A percentile compares a stretch with the other conserved stretches of the same genome.
Conservation (phyloP, 140 eudicot species). For the Senecio squalidus region DNA sequence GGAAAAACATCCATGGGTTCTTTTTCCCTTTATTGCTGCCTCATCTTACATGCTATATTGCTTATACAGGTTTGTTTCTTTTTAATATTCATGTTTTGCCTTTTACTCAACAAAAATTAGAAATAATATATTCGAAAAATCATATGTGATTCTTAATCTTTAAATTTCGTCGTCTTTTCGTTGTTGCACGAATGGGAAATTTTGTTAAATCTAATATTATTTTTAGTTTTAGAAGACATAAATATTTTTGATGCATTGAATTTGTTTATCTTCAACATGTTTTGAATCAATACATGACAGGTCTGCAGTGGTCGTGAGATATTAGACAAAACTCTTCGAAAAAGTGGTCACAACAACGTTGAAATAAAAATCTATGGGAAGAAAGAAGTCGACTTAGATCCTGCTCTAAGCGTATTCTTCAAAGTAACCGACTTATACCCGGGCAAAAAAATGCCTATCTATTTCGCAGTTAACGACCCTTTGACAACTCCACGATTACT, state of each 20-base stretch:
- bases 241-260: no score
- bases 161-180: no score
- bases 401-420: conserved; percentile 61
- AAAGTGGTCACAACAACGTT: conserved; percentile 1
- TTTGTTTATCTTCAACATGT: no score
- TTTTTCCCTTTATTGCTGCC: conserved; percentile 5
- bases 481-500: conserved; percentile 41
- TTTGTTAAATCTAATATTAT: no score
- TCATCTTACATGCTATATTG: conserved; percentile 30
- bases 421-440: conserved; percentile 36
- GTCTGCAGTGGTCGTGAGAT: conserved; percentile 16
- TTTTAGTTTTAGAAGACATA: no score
- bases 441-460: conserved; percentile 54
- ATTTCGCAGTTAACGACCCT: conserved; percentile 41
- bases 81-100: no score
- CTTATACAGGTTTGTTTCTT: conserved; percentile 30
- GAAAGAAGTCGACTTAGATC: conserved; percentile 35
- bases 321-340: neutral
- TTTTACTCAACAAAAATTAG: no score
- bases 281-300: conserved; percentile 22
- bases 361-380: conserved; percentile 8
- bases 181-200: no score
- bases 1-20: conserved; percentile 19
- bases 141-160: no score
- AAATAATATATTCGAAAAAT: no score